These are phyloP conservation scores for Cryphonectria parasitica DNA, from an alignment of 2,329 filamentous ascomycete genomes.

Conservation along the genomic window DNA sequence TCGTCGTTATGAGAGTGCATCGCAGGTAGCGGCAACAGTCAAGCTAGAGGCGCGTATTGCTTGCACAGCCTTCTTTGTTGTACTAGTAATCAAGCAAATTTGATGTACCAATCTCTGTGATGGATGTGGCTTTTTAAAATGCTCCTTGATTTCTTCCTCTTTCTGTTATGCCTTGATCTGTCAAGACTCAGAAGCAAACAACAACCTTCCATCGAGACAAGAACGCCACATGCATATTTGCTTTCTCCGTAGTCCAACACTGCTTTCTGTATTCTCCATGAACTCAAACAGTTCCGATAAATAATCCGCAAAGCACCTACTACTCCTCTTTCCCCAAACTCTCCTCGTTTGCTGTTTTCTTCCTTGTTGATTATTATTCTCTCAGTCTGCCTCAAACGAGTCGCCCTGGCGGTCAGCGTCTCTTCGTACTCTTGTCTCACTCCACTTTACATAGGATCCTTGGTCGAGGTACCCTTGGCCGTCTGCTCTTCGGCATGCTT, in stretches of 20 bases:
- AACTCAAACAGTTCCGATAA: neutral
- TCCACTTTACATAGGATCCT: slow-evolving; percentile 37
- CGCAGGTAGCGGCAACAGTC: neutral
- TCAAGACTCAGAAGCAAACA: neutral
- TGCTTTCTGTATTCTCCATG: neutral
- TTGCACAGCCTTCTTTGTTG: neutral
- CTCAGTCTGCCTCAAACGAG: neutral
- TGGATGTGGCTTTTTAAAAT: neutral
- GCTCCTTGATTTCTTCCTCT: neutral
- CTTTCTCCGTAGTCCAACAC: neutral
- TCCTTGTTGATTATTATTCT: neutral
- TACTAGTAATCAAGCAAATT: too few species aligned
- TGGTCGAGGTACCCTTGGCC: slow-evolving; percentile 54
- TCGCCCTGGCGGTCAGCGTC: neutral
- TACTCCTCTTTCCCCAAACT: neutral
- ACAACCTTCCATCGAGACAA: neutral
- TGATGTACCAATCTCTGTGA: neutral
- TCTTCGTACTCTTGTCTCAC: neutral
- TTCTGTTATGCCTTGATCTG: neutral
- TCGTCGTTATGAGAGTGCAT: neutral
- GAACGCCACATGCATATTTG: neutral
- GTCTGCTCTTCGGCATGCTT: slow-evolving; percentile 51
- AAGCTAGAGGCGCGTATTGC: neutral
- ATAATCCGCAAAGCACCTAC: neutral
- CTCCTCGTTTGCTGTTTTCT: neutral